Base-by-base conservation (phyloP, 192 early-diverging fungal genomes). In the Pilaira anomala region DNA sequence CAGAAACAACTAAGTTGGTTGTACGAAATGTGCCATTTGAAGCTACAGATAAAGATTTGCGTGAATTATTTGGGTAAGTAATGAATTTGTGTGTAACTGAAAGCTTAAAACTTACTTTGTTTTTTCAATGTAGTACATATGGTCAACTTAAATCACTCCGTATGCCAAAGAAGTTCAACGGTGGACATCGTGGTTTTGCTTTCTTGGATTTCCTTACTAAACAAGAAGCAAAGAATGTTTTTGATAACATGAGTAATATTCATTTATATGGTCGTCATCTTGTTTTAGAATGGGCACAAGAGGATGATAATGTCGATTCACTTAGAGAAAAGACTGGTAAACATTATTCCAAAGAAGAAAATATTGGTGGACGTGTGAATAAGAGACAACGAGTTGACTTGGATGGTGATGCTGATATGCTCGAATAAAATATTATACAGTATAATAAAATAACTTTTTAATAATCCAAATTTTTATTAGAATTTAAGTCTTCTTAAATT, bases 201-300 rank as follows among this genome's bases (percentile, higher is more conserved):
- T 99, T 99, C 81, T 85, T 97, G 63, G 97, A 99, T 71, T 97
- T 96, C 73, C 78, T 96, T 58, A 99, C 97, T 7, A 89, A 91
- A 66, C 92, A 96, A 69, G 95, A 98, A 73, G 97, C 97, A 30
- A 85, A 90, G 75, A 85, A 86, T 66, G 97, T 93, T 8, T 88
- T 89, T 73, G 87, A 91, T 48, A 80, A 91, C 14, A 85, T 99
- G 69, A 78, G 83, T 48, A 86, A 85, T 65, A 99, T 94, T 40
- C 97, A 99, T 82, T 87, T 99, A 80, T 94, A 96, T 60, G 97
- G 97, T 60, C 87, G 97, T 24, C 97, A 97, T 71, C 71, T 99
- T 69, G 95, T 99, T 6, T 79, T 97, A 48, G 95, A 95, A 77
- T 99, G 90, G 90, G 97, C 95, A 16, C 84, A 93, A 65, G 86